Base-by-base conservation (phyloP, 2,329 filamentous ascomycete genomes). In the Fusarium longipes region DNA sequence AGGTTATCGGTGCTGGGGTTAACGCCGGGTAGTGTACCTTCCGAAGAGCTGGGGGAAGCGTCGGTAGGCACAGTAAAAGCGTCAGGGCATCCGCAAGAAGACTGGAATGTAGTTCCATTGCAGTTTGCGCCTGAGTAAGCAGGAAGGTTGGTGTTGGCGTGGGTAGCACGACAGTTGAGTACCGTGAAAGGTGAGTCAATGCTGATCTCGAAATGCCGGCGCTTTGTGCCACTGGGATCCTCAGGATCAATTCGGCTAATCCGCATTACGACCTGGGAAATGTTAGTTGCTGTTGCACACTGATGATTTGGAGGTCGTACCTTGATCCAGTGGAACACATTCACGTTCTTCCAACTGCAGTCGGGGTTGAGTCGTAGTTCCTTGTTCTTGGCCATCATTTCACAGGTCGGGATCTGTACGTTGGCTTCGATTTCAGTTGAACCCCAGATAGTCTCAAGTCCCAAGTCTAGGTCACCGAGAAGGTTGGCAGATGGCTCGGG, bases 321-420 rank as follows among this genome's bases (percentile, higher is more conserved):
- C 87, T 97, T 97, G 78, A 97, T 97, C 93, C 93, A 97, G 77
- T 97, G 94, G 76, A 93, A 93, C 53, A 97, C 93, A 73, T 96
- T 93, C 51, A 97, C 95, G 66, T 96, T 96, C 74, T 93, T 91
- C 84, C 95, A 97, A 57, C 93, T 97, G 54, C 93, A 97, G 75
- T 97, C 93, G 52, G 95, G 95, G 76, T 97, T 91, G 60, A 97
- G 80, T 61, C 88, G 86, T 35, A 86, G 56, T 10, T 78, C 77
- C 76, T 85, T 86, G 73, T 94, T 90, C 72, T 90, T 91, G 22
- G 91, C 88, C 90, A 96, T 94, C 74, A 90, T 90, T 70, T 92
- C 88, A 75, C 94, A 97, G 33, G 92, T 97, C 12, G 94, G 94
- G 47, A 97, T 84, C 79, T 97, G 93, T 11, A 97, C 93, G 64